These are phyloP conservation scores for Macrolepiota dolichaula DNA, from an alignment of 768 basidiomycete genomes.

Conservation along the genomic window DNA sequence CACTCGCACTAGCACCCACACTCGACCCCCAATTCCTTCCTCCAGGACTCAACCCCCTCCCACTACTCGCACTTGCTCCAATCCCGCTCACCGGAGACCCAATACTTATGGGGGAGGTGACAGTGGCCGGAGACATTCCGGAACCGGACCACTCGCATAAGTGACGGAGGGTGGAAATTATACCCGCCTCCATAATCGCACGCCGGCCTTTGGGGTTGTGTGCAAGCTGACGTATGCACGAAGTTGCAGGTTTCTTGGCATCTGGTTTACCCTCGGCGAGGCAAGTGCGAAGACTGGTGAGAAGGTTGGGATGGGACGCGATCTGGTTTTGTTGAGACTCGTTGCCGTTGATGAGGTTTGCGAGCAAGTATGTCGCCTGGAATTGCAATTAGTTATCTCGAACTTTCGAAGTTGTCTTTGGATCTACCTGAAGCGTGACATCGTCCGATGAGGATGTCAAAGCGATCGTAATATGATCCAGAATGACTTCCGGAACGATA, in stretches of 20 bases:
- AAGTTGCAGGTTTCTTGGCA: constrained; percentile 57
- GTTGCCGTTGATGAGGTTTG: constrained; percentile 66
- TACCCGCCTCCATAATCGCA: constrained; percentile 35
- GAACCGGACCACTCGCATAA: constrained; percentile 38
- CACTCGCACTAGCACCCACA: constrained; percentile 6
- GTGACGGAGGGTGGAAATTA: constrained; percentile 35
- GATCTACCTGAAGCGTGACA: constrained; percentile 47
- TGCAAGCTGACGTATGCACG: constrained; percentile 57
- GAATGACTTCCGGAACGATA: constrained; percentile 31
- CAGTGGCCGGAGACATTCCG: constrained; percentile 10
- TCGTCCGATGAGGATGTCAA: constrained; percentile 51
- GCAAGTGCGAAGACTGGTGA: constrained; percentile 50
- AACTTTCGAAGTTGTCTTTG: background rate
- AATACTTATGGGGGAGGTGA: background rate
- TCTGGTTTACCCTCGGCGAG: constrained; percentile 59
- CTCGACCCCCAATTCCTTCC: constrained; percentile 4
- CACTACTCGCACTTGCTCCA: constrained; percentile 10
- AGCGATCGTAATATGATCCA: constrained; percentile 42
- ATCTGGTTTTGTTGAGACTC: constrained; percentile 49
- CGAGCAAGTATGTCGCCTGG: constrained; percentile 56
- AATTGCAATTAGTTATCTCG: background rate
- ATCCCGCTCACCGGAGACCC: constrained; percentile 13
- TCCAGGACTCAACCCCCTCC: constrained; percentile 26
- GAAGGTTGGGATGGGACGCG: constrained; percentile 46
- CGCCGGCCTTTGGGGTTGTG: constrained; percentile 31